Evolutionary conservation across 2,329 filamentous ascomycete species (phyloP).

Genomic region (Gnomoniopsis smithogilvyi): DNA sequence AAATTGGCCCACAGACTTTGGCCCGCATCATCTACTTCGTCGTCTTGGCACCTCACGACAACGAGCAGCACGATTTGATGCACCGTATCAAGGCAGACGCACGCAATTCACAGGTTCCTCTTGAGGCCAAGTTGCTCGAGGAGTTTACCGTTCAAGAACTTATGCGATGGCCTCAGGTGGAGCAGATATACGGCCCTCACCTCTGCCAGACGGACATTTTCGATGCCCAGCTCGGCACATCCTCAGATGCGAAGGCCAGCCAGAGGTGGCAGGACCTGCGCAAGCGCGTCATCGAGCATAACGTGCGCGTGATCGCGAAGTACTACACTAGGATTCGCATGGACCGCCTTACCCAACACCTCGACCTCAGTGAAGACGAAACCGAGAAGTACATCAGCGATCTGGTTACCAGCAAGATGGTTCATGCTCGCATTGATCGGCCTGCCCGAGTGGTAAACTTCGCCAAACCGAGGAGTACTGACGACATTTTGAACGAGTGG

Average conservation of each 20-base stretch:
- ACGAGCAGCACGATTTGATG: slow-evolving; percentile 95
- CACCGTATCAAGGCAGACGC: slow-evolving; percentile 87
- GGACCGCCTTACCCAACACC: slow-evolving; percentile 80
- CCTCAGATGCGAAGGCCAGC: slow-evolving; percentile 74
- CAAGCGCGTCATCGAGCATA: slow-evolving; percentile 99
- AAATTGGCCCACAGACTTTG: slow-evolving; percentile 57
- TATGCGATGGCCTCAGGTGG: slow-evolving; percentile 96
- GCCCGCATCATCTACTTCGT: slow-evolving; percentile 97
- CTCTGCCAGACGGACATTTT: slow-evolving; percentile 90
- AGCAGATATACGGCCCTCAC: slow-evolving; percentile 83
- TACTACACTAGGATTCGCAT: slow-evolving; percentile 98
- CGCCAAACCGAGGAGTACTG: slow-evolving; percentile 88
- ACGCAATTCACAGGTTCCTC: slow-evolving; percentile 72
- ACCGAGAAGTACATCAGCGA: slow-evolving; percentile 99
- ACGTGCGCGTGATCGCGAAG: slow-evolving; percentile 94
- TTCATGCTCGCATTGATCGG: slow-evolving; percentile 95
- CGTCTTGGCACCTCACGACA: slow-evolving; percentile 94
- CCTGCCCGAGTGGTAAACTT: slow-evolving; percentile 91
- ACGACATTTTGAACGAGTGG: slow-evolving; percentile 98
- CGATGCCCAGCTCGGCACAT: slow-evolving; percentile 60
- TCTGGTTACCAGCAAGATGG: slow-evolving; percentile 94
- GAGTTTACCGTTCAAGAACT: slow-evolving; percentile 94
- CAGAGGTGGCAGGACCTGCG: slow-evolving; percentile 91
- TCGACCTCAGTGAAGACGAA: slow-evolving; percentile 91
- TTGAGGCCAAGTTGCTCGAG: slow-evolving; percentile 84